A percentile compares a stretch with the other conserved stretches of the same genome.
These are phyloP conservation scores for Ramichloridium luteum DNA, from an alignment of 2,329 filamentous ascomycete genomes.

Conservation along the genomic window DNA sequence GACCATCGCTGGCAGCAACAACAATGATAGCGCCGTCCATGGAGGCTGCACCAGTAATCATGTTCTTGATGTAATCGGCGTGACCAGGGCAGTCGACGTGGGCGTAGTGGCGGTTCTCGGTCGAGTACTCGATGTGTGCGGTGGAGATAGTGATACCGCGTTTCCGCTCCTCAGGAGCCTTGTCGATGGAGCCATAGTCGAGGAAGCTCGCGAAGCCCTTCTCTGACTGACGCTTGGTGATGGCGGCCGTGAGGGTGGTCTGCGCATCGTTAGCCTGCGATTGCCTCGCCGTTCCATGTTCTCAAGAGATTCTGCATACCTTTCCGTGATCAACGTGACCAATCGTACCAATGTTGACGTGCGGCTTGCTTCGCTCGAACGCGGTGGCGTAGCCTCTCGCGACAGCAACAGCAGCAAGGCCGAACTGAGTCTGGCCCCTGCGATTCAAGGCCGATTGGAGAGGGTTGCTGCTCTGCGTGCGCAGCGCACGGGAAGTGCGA, in stretches of 20 bases:
- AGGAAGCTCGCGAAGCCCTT: slow-evolving; percentile 91
- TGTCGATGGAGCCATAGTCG: slow-evolving; percentile 96
- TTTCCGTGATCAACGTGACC: slow-evolving; percentile 99
- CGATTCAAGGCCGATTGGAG: slow-evolving; percentile 57
- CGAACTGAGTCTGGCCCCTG: slow-evolving; percentile 50
- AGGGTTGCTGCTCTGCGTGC: slow-evolving; percentile 59
- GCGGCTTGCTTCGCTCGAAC: slow-evolving; percentile 86
- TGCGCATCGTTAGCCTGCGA: slow-evolving; percentile 32
- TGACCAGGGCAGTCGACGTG: slow-evolving; percentile 99
- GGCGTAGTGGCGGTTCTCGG: slow-evolving; percentile 88
- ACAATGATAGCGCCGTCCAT: slow-evolving; percentile 99
- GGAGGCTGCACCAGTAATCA: slow-evolving; percentile 98
- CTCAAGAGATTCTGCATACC: too few relatives aligned
- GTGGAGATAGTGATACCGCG: slow-evolving; percentile 99
- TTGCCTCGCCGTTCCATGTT: too few relatives aligned
- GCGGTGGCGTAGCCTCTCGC: slow-evolving; percentile 46
- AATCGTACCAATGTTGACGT: slow-evolving; percentile 98
- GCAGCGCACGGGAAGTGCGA: slow-evolving; percentile 68
- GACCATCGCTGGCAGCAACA: slow-evolving; percentile 93
- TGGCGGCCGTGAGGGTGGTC: slow-evolving; percentile 96
- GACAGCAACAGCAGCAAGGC: slow-evolving; percentile 42
- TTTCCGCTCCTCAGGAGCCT: slow-evolving; percentile 98
- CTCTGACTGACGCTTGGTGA: slow-evolving; percentile 93
- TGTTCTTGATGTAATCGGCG: slow-evolving; percentile 99
- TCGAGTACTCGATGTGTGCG: slow-evolving; percentile 96